phyloP scores from a whole-genome alignment of 148 eudicot species.

The Chenopodium quinoa region DNA sequence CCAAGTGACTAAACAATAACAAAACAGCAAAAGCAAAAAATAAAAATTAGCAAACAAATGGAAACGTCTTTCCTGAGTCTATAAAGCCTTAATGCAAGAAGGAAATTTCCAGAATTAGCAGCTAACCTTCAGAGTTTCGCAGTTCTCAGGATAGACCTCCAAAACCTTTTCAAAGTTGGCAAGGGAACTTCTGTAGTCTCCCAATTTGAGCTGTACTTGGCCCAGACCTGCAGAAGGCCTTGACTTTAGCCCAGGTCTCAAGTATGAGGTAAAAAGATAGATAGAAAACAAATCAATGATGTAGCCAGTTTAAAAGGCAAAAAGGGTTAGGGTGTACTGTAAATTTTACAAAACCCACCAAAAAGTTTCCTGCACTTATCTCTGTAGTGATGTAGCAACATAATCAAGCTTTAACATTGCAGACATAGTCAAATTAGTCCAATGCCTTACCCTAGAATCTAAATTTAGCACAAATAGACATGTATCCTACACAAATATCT shows the following conservation, averaged over 20 bases:
- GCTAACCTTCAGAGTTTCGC: conserved; percentile 86
- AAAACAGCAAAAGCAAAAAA: conserved; percentile 1
- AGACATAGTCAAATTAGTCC: not conserved
- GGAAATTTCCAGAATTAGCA: not conserved
- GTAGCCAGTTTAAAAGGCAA: not conserved
- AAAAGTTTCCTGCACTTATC: not conserved
- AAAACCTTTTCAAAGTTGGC: conserved; percentile 90
- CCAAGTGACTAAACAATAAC: conserved; percentile 62
- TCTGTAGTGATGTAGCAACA: not conserved
- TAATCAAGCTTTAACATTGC: not conserved
- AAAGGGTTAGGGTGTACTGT: not conserved
- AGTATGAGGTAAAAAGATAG: not conserved
- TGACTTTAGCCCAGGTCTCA: not conserved
- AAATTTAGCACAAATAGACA: too few species aligned
- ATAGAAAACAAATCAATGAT: not conserved
- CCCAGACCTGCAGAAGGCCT: conserved; percentile 60
- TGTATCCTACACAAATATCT: not conserved
- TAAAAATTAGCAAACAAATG: not conserved
- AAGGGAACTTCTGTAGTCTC: conserved; percentile 84
- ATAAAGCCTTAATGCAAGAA: not conserved
- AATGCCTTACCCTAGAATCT: not conserved
- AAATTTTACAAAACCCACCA: not conserved
- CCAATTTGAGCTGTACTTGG: conserved; percentile 86
- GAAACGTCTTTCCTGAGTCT: not conserved
- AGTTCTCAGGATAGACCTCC: conserved; percentile 93